phyloP scores from a whole-genome alignment of 495 filamentous ascomycete species.

The Lindgomyces ingoldianus region DNA sequence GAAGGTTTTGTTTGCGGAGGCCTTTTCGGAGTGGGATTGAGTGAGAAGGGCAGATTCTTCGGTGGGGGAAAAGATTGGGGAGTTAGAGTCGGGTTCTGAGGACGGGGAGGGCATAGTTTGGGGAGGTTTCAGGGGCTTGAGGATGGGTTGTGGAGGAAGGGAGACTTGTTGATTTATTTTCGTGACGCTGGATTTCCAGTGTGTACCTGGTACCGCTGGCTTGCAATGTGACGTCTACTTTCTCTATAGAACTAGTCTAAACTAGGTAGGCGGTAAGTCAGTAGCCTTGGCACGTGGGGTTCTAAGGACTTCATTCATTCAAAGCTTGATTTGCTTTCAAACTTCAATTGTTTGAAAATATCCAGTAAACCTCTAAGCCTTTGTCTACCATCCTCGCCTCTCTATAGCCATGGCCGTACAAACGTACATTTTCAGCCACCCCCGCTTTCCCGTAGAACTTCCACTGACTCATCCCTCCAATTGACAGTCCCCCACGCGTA shows the following conservation, averaged over 20 bases:
- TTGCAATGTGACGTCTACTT: background rate
- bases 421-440: background rate
- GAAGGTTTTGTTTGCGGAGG: slow-evolving; percentile 78
- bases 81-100: slow-evolving; percentile 1
- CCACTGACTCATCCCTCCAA: slow-evolving; percentile 1
- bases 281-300: background rate
- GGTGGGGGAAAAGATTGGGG: slow-evolving; percentile 62
- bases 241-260: background rate
- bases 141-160: background rate
- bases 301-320: background rate
- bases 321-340: background rate
- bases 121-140: background rate
- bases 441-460: background rate
- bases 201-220: background rate
- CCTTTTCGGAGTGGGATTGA: slow-evolving; percentile 74
- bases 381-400: too few species aligned
- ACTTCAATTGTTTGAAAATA: background rate
- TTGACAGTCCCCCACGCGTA: slow-evolving; percentile 59
- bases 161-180: background rate
- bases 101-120: background rate
- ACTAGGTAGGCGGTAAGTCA: background rate
- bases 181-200: background rate
- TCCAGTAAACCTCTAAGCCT: too few species aligned
- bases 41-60: slow-evolving; percentile 76
- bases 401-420: background rate